A percentile compares a stretch with the other conserved stretches of the same genome.
Conservation (phyloP, 352 stramenopile species). For the Lagenidium giganteum region DNA sequence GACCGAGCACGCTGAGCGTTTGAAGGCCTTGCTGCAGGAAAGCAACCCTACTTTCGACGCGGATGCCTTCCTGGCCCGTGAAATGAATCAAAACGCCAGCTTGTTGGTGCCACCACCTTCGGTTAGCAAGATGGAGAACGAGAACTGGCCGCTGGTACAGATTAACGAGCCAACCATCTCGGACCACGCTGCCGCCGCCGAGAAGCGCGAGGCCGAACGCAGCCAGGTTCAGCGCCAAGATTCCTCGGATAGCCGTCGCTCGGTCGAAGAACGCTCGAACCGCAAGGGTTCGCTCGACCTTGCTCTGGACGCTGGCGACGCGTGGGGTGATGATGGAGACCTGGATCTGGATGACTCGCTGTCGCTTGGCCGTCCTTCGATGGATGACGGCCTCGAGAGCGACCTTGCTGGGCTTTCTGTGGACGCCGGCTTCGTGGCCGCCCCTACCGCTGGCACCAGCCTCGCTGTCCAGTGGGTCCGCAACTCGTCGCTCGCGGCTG, state of each 20-base stretch:
- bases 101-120: slow-evolving; percentile 93
- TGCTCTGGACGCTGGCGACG: slow-evolving; percentile 66
- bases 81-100: slow-evolving; percentile 59
- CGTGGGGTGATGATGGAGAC: slow-evolving; percentile 82
- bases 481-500: slow-evolving; percentile 96
- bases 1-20: slow-evolving; percentile 91
- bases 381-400: slow-evolving; percentile 47
- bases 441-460: slow-evolving; percentile 85
- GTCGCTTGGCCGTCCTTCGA: slow-evolving; percentile 36
- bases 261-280: slow-evolving; percentile 32
- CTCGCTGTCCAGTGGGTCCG: slow-evolving; percentile 90
- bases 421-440: slow-evolving; percentile 82
- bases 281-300: slow-evolving; percentile 75
- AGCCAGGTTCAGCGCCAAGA: slow-evolving; percentile 52
- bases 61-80: slow-evolving; percentile 54
- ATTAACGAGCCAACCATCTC: slow-evolving; percentile 89
- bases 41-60: slow-evolving; percentile 77
- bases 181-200: slow-evolving; percentile 73
- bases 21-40: slow-evolving; percentile 90
- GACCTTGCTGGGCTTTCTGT: slow-evolving; percentile 34
- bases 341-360: slow-evolving; percentile 81
- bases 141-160: slow-evolving; percentile 98
- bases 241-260: slow-evolving; percentile 19
- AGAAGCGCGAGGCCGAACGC: slow-evolving; percentile 76
- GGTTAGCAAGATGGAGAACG: slow-evolving; percentile 88